phyloP scores from a whole-genome alignment of 192 early-diverging fungal genomes.

The Coemansia sp. region DNA sequence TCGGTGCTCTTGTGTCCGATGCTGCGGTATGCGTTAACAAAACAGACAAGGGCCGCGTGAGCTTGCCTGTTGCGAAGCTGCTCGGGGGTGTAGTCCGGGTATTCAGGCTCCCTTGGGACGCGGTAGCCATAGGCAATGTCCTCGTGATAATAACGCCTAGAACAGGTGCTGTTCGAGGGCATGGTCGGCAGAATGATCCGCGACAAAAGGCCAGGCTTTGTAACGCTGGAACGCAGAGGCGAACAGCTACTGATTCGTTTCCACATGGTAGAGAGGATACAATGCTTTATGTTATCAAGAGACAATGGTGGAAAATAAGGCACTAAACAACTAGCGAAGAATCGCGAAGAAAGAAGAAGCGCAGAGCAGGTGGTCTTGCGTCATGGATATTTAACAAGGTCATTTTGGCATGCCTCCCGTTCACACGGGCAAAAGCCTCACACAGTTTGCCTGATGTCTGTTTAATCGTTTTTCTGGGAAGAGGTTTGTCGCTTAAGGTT shows the following conservation, averaged over 20 bases:
- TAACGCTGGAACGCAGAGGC: not conserved
- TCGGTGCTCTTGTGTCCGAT: constrained; percentile 83
- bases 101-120: constrained; percentile 65
- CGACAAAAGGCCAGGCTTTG: not conserved
- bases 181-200: not conserved
- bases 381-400: not conserved
- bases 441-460: not conserved
- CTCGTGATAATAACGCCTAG: constrained; percentile 68
- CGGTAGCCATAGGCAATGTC: constrained; percentile 87
- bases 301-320: not conserved
- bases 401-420: too few relatives aligned
- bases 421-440: too few relatives aligned
- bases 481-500: not conserved
- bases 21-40: constrained; percentile 78
- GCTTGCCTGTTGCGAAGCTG: constrained; percentile 84
- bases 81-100: constrained; percentile 79
- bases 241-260: constrained; percentile 1
- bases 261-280: not conserved
- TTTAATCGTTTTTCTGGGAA: too few relatives aligned
- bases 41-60: constrained; percentile 81
- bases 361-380: not conserved
- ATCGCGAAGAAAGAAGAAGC: not conserved
- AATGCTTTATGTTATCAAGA: not conserved
- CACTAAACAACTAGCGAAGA: not conserved
- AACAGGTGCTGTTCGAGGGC: not conserved